Percentiles rank a stretch among this genome's conserved stretches.
Conservation (phyloP, 257 asterid species). For the Datura wrightii region DNA sequence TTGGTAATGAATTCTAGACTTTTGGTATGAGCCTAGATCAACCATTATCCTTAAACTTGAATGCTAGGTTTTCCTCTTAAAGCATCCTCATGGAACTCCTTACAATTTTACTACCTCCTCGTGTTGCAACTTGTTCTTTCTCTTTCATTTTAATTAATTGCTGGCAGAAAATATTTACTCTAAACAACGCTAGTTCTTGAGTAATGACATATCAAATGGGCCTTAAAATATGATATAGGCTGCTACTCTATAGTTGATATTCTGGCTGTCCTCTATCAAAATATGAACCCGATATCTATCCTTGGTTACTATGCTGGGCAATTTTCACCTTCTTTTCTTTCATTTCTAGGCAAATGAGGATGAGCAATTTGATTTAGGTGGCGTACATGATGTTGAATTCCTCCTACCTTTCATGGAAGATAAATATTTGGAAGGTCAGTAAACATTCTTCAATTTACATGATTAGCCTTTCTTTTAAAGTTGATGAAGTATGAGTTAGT, state of each 20-base stretch:
- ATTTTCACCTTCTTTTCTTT: constrained; percentile 6
- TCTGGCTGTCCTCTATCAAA: constrained; percentile 4
- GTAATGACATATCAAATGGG: neutral
- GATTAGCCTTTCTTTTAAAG: constrained; percentile 15
- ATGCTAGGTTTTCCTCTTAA: constrained; percentile 24
- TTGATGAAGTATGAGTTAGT: neutral
- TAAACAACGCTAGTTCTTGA: neutral
- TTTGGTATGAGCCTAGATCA: neutral
- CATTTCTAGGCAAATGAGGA: constrained; percentile 62
- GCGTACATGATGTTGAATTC: constrained; percentile 81
- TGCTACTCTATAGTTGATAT: neutral
- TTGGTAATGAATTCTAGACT: constrained; percentile 57
- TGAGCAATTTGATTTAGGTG: constrained; percentile 61
- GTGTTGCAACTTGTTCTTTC: neutral
- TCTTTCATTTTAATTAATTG: constrained; percentile 19
- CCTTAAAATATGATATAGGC: constrained; percentile 13
- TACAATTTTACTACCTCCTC: neutral
- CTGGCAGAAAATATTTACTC: neutral
- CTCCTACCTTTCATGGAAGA: constrained; percentile 85
- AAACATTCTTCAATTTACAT: neutral
- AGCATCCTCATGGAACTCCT: neutral
- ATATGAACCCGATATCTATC: neutral
- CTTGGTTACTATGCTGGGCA: neutral
- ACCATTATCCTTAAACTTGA: constrained; percentile 2
- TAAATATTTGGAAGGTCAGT: constrained; percentile 70